Evolutionary conservation across 257 asterid species (phyloP), one percentile per base, ranked within the genome.

Genomic region (Anisodus tanguticus): DNA sequence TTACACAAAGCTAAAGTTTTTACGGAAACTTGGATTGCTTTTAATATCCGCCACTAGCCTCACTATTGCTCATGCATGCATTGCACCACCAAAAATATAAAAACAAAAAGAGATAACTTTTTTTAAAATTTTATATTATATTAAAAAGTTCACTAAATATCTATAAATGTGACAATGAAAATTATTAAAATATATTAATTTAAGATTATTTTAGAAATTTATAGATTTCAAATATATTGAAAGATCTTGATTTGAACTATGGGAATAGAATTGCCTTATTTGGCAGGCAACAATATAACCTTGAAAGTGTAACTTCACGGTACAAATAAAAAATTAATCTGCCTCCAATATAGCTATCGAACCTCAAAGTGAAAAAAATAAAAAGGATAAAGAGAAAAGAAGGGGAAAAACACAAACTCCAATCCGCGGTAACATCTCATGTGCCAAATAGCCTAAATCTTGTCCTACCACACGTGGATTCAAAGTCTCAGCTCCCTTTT

Each of bases 1-100:
- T 87, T 88, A 87, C 90, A 87, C 85, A 86, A 84, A 86, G 87
- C 84, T 72, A 86, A 83, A 79, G 31, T 79, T 70, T 37, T 74
- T 67, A 80, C 83, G 26, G 86, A 84, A 64, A 39, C 12, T 22
- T 67, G 78, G 88, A 86, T 85, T 67, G 84, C 87, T 85, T 88
- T 43, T 35, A 74, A 9, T 77, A 72, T 54, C 87, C 88, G 84
- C 83, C 86, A 85, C 76, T 78, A 11, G 8, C 37, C 82, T 64
- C 83, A 37, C 53, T n/a, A 6, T 3, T 64, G 41, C 86, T 83
- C 81, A 67, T 79, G 88, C 45, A 74, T 72, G 37, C 60, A 72
- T 72, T 72, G n/a, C 8, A 3, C 58, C 59, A 11, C 0, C 9
- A 1, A 72, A 72, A 5, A 71, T n/a, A 16, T 1, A 7, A 8